Percentiles rank a stretch among this genome's conserved stretches.
Conservation (phyloP, 345 rosid species). For the Angophora floribunda region DNA sequence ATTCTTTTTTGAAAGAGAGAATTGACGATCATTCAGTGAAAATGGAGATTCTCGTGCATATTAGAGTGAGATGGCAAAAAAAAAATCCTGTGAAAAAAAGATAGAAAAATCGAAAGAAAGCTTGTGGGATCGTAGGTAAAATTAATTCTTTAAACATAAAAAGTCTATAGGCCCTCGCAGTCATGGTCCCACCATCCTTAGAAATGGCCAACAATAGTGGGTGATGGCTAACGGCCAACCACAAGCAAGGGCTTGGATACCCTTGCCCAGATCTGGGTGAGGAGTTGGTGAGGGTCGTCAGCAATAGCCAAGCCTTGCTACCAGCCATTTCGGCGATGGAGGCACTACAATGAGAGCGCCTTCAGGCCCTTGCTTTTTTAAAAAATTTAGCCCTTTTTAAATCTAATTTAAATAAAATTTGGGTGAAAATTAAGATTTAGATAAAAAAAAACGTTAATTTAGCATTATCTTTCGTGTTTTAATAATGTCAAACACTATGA, state of each 20-base stretch:
- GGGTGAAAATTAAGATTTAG: background rate
- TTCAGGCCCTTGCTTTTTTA: background rate
- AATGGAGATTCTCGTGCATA: background rate
- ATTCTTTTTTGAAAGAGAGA: background rate
- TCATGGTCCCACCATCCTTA: background rate
- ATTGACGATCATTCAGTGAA: background rate
- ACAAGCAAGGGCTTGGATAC: background rate
- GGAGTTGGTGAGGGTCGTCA: background rate
- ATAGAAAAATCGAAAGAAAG: background rate
- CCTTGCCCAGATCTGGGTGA: background rate
- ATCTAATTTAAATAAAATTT: too few species aligned
- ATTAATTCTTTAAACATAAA: too few species aligned
- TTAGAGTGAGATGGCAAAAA: background rate
- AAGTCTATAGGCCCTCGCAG: background rate
- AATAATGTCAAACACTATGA: accelerated
- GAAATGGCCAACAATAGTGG: too few species aligned
- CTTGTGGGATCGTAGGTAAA: background rate
- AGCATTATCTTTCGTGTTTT: background rate
- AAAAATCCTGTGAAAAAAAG: background rate
- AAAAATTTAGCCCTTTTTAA: too few species aligned
- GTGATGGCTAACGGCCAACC: background rate
- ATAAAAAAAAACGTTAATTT: too few species aligned
- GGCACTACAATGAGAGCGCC: background rate
- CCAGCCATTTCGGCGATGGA: background rate
- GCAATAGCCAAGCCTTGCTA: too few species aligned